phyloP scores from a whole-genome alignment of 2,329 filamentous ascomycete species.

The Zarea fungicola region DNA sequence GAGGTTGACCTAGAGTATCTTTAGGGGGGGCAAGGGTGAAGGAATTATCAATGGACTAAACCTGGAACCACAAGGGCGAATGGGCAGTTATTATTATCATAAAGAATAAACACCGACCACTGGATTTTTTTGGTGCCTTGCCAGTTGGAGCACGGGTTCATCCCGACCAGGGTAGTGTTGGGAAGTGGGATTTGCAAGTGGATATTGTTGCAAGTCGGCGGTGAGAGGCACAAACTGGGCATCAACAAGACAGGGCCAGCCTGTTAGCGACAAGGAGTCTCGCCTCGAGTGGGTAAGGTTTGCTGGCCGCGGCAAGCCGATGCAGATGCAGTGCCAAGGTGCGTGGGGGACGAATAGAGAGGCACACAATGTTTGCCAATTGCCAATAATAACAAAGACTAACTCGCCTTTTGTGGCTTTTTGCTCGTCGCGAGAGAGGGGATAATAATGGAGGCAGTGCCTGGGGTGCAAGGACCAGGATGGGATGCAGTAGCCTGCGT shows the following conservation, averaged over 20 bases:
- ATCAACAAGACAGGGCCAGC: neutral
- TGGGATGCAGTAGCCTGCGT: constrained; percentile 6
- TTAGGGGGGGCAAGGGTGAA: neutral
- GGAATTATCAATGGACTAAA: neutral
- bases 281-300: constrained; percentile 8
- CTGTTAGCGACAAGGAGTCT: neutral
- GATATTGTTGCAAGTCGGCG: constrained; percentile 9
- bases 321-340: constrained; percentile 1
- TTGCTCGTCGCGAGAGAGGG: neutral
- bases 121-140: constrained; percentile 4
- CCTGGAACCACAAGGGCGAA: neutral
- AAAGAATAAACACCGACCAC: neutral
- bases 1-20: neutral
- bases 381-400: neutral
- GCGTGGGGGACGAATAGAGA: constrained; percentile 3
- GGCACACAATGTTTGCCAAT: too few relatives aligned
- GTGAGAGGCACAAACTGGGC: constrained; percentile 4
- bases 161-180: constrained; percentile 10
- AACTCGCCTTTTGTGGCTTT: neutral
- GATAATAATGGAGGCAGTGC: constrained; percentile 1
- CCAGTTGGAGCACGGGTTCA: constrained; percentile 1
- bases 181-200: constrained; percentile 10
- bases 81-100: constrained; percentile 5
- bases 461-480: constrained; percentile 1
- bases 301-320: constrained; percentile 11